A percentile compares a stretch with the other conserved stretches of the same genome.
Evolutionary conservation across 2,329 filamentous ascomycete species (phyloP).

Genomic region (Beauveria sp.): DNA sequence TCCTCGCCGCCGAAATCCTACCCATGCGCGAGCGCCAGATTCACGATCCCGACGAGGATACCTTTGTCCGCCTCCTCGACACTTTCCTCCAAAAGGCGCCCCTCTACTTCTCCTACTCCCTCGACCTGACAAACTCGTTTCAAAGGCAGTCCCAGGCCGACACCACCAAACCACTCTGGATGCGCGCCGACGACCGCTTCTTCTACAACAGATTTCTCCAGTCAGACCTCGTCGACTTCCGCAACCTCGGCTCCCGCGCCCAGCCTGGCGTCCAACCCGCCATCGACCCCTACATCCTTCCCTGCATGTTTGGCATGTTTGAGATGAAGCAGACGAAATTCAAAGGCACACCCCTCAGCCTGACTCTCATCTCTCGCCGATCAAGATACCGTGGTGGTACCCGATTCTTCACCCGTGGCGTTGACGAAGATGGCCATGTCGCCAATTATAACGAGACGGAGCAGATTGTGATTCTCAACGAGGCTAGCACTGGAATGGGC

Average conservation of each 20-base stretch:
- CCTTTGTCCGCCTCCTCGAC: conserved; percentile 76
- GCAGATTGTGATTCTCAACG: conserved; percentile 84
- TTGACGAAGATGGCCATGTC: conserved; percentile 91
- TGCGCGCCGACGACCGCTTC: conserved; percentile 89
- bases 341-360: conserved; percentile 75
- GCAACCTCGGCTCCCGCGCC: conserved; percentile 53
- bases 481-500: conserved; percentile 63
- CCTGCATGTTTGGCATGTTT: conserved; percentile 93
- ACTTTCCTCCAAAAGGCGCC: conserved; percentile 73
- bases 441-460: conserved; percentile 99
- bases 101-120: conserved; percentile 97
- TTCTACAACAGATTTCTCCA: conserved; percentile 97
- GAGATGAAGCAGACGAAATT: conserved; percentile 81
- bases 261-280: conserved; percentile 64
- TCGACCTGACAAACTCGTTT: conserved; percentile 94
- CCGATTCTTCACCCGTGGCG: conserved; percentile 86
- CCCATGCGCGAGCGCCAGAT: conserved; percentile 87
- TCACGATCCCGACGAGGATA: conserved; percentile 89
- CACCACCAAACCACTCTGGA: conserved; percentile 70
- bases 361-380: conserved; percentile 80
- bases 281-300: conserved; percentile 86
- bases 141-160: conserved; percentile 82
- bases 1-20: conserved; percentile 84
- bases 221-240: conserved; percentile 84
- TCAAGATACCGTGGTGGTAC: conserved; percentile 86